Base-by-base conservation (phyloP, 164 flowering plant species). In the Dillenia suffruticosa region DNA sequence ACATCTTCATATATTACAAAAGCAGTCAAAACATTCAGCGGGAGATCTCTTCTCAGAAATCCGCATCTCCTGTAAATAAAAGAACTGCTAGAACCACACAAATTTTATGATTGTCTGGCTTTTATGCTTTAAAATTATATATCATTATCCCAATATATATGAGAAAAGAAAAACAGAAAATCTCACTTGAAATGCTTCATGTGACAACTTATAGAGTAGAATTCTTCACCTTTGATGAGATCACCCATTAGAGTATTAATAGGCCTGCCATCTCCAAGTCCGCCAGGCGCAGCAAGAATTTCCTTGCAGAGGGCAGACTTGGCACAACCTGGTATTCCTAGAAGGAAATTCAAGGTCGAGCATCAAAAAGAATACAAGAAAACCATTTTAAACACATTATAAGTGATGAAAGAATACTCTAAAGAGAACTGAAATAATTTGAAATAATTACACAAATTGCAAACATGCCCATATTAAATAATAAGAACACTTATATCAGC, bases 241-340 rank as follows among this genome's bases (percentile, higher is more conserved):
- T 94, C 99, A 69, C 99, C 99, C 99, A 94, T 94, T 55, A 94
- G 78, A 69, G 82, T 87, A 49, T 84, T 79, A 26, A 94, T 65
- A 8, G 90, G 94, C 10, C 96, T 87, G 68, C 82, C 82, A 80
- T 92, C 99, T 67, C 87, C 97, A 61, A 89, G 81, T 16, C 77
- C 83, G 47, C 77, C 92, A 45, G 84, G 77, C 45, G 84, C 69
- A 75, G 67, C 82, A 45, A 85, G 46, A 69, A 94, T 72, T 78
- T 89, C 96, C 74, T 79, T 89, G 79, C 99, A 94, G 45, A 94
- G 84, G 7, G 96, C 96, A 54, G 99, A 94, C 77, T 94, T 94
- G 97, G 97, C 97, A 83, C 96, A 89, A 59, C 99, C 99, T 24
- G 97, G 99, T 65, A 94, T 89, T 63, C 99, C 99, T 94, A 82